These are phyloP conservation scores for Asterophora parasitica DNA, from an alignment of 768 basidiomycete species.

Conservation along the genomic window DNA sequence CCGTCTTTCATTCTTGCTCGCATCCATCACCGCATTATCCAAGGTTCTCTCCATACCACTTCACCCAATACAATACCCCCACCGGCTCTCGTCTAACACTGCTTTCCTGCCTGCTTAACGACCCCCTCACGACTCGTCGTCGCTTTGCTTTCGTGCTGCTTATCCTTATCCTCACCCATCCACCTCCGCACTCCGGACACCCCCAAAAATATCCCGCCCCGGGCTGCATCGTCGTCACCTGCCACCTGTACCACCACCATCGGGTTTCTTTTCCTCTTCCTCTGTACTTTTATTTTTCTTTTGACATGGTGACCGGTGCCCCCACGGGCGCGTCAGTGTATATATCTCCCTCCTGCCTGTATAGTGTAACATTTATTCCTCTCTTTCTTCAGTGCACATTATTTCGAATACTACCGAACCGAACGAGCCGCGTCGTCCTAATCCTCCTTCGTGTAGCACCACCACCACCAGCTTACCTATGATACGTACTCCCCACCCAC, in stretches of 20 bases:
- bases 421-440: constrained; percentile 10
- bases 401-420: no score
- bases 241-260: constrained; percentile 5
- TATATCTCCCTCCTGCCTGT: constrained; percentile 9
- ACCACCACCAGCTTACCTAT: neutral
- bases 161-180: constrained; percentile 11
- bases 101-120: constrained; percentile 5
- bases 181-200: neutral
- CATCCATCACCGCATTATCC: constrained; percentile 6
- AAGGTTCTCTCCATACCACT: no score
- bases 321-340: constrained; percentile 12
- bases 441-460: neutral
- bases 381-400: constrained; percentile 3
- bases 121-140: neutral
- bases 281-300: constrained; percentile 10
- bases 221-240: constrained; percentile 3
- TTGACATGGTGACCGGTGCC: constrained; percentile 7
- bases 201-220: constrained; percentile 7
- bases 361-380: constrained; percentile 9
- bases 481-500: neutral
- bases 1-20: constrained; percentile 1
- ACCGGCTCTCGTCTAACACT: neutral
- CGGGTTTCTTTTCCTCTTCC: neutral
- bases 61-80: constrained; percentile 5
- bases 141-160: constrained; percentile 11